phyloP scores from a whole-genome alignment of 2,329 filamentous ascomycete species.

The Aspergillus jensenii region DNA sequence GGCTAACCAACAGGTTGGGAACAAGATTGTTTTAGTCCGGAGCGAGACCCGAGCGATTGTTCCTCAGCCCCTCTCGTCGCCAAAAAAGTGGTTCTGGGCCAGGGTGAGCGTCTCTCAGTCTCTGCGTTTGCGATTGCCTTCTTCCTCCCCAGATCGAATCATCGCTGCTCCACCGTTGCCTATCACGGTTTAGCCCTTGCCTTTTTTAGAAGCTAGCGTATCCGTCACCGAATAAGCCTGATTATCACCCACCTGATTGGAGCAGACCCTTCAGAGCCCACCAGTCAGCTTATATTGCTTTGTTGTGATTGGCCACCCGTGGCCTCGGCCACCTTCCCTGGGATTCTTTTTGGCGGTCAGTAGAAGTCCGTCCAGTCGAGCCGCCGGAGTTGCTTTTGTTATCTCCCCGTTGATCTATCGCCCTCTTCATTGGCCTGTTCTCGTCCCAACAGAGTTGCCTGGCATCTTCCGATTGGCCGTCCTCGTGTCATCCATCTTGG shows the following conservation, averaged over 20 bases:
- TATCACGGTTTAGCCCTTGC: slow-evolving; percentile 29
- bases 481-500: too few species aligned
- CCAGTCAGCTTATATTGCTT: slow-evolving; percentile 20
- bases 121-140: slow-evolving; percentile 4
- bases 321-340: slow-evolving; percentile 2
- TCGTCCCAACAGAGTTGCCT: neutral
- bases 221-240: slow-evolving; percentile 26
- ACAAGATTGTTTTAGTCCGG: slow-evolving; percentile 1
- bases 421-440: slow-evolving; percentile 10
- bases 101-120: neutral
- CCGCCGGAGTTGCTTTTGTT: slow-evolving; percentile 14
- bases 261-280: neutral
- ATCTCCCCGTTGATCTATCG: slow-evolving; percentile 22
- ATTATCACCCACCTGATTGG: slow-evolving; percentile 26
- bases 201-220: slow-evolving; percentile 11
- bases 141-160: slow-evolving; percentile 29
- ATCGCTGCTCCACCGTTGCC: slow-evolving; percentile 27
- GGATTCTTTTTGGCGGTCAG: neutral
- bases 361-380: neutral
- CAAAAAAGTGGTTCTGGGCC: slow-evolving; percentile 2
- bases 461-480: slow-evolving; percentile 8
- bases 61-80: neutral
- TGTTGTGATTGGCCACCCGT: slow-evolving; percentile 15
- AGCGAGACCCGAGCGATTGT: slow-evolving; percentile 1
- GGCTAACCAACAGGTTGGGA: slow-evolving; percentile 6